These are phyloP conservation scores for Closterium sp. DNA, from an alignment of 139 green algal species.

Conservation along the genomic window DNA sequence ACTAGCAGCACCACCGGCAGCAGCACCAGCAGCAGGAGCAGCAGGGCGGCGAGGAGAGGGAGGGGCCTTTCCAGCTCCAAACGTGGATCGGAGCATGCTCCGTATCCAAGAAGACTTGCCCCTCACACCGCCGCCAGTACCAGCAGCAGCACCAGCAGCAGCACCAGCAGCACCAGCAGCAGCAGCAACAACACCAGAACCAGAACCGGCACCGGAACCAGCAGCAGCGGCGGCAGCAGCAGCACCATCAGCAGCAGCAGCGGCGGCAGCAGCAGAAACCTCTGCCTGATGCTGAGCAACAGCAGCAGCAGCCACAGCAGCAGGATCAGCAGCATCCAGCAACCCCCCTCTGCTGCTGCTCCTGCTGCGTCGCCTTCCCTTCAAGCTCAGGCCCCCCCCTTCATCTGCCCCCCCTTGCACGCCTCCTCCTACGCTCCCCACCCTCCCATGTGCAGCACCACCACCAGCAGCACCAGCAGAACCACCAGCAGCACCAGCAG, in stretches of 20 bases:
- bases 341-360: not conserved
- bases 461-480: not conserved
- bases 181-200: not conserved
- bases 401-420: not conserved
- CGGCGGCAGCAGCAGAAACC: not conserved
- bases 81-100: not conserved
- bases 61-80: not conserved
- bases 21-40: not conserved
- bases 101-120: not conserved
- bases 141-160: not conserved
- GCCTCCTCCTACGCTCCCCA: not conserved
- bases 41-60: not conserved
- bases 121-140: not conserved
- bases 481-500: not conserved
- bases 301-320: not conserved
- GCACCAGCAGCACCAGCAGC: not conserved
- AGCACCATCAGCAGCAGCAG: not conserved
- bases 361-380: not conserved
- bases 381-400: not conserved
- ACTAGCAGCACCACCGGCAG: not conserved
- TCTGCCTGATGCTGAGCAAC: too few species aligned
- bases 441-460: not conserved
- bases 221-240: not conserved
- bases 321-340: not conserved
- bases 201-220: not conserved